phyloP scores from a whole-genome alignment of 2,329 filamentous ascomycete genomes.

The Myriangium duriaei region DNA sequence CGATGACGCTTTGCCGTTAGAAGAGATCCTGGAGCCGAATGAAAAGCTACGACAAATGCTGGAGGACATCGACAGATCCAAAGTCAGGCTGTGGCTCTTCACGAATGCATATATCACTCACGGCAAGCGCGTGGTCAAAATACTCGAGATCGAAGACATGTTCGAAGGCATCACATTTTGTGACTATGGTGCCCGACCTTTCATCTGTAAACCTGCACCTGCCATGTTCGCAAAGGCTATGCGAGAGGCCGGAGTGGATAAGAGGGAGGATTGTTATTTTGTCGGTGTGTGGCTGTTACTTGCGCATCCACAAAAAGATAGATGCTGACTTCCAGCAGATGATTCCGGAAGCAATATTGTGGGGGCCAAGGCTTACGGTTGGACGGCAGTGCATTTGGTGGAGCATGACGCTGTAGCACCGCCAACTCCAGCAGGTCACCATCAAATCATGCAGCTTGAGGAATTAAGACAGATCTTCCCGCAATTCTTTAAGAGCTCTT shows the following conservation, averaged over 20 bases:
- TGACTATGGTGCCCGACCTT: conserved; percentile 60
- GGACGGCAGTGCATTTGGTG: conserved; percentile 75
- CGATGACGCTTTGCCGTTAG: conserved; percentile 84
- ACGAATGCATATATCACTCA: conserved; percentile 94
- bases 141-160: conserved; percentile 72
- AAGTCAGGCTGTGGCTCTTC: conserved; percentile 84
- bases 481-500: conserved; percentile 58
- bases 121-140: conserved; percentile 63
- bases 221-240: conserved; percentile 85
- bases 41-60: conserved; percentile 62
- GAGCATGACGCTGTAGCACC: conserved; percentile 59
- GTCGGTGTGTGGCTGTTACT: conserved; percentile 53
- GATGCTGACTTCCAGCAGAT: conserved; percentile 39
- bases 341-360: conserved; percentile 76
- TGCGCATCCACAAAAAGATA: neutral
- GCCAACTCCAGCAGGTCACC: conserved; percentile 47
- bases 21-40: conserved; percentile 70
- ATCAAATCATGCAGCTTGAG: conserved; percentile 62
- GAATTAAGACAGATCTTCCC: conserved; percentile 69
- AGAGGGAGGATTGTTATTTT: conserved; percentile 69
- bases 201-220: conserved; percentile 77
- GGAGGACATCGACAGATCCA: conserved; percentile 66
- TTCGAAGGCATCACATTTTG: conserved; percentile 96
- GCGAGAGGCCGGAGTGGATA: conserved; percentile 61
- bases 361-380: conserved; percentile 66